A percentile compares a stretch with the other conserved stretches of the same genome.
Evolutionary conservation across 2,329 filamentous ascomycete genomes (phyloP).

Genomic region (Fusarium decemcellulare): DNA sequence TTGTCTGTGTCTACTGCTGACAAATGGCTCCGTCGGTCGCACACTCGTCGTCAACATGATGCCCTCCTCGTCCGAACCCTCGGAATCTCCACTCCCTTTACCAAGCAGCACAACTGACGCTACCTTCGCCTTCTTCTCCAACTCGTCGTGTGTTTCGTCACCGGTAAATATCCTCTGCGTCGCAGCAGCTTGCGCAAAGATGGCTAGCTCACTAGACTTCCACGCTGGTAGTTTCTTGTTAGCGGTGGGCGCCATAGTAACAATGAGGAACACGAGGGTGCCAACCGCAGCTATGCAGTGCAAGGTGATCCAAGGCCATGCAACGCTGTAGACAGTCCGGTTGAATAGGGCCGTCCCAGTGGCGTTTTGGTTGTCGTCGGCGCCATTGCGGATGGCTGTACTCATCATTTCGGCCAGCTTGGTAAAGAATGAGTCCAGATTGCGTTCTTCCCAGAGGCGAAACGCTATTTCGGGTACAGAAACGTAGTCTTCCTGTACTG

Average conservation of each 20-base stretch:
- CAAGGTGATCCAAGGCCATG: not conserved
- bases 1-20: too few species aligned
- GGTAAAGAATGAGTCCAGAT: not conserved
- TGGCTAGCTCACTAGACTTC: constrained; percentile 9
- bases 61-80: too few species aligned
- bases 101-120: not conserved
- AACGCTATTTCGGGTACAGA: not conserved
- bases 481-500: too few species aligned
- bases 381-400: not conserved
- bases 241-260: not conserved
- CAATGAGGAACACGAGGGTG: not conserved
- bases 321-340: not conserved
- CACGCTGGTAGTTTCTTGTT: not conserved
- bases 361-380: not conserved
- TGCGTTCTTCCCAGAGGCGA: not conserved
- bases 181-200: not conserved
- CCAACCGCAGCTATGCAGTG: not conserved
- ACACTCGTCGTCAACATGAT: too few species aligned
- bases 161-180: not conserved
- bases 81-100: not conserved
- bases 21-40: too few species aligned
- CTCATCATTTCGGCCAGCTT: not conserved
- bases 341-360: not conserved
- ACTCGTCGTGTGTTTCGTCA: not conserved
- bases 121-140: not conserved